Base-by-base conservation (phyloP, 2,329 filamentous ascomycete genomes). In the Penicillium sp. region DNA sequence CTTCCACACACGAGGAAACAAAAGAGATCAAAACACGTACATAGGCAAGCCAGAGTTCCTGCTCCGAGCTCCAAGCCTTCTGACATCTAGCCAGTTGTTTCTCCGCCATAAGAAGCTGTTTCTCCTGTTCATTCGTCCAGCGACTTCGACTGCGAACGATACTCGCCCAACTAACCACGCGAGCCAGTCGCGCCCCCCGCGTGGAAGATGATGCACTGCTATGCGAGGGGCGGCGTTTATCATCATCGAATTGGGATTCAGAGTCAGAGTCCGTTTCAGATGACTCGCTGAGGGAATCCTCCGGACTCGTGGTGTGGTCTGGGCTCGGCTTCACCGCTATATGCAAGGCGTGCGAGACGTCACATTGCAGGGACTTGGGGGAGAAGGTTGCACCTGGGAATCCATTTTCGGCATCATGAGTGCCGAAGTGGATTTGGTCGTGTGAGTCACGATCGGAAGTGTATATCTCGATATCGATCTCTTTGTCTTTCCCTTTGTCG, bases 1-100 rank as follows among this genome's bases (percentile, higher is more conserved):
- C 35, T 40, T 54, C 33, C 33, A 37, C 51, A 12, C 35, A 17
- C 13, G 3, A n/a, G 19, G n/a, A 26, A 47, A 57, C 35, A 40
- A 59, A 49, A 33, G 49, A 53, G 24, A 45, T 26, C 12, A 54
- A 49, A 17, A 47, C 15, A 71, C 74, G 59, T 70, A 77, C 75
- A 72, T 71, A 68, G 19, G 66, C 61, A 58, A 77, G 56, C 75
- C 75, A 76, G 17, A 76, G 40, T 49, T 77, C 75, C 55, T 77
- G 75, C 56, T 76, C 73, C 10, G 74, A 76, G 56, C 72, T 75
- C 73, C 73, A 77, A 1, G 74, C 72, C 61, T 72, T 76, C 58
- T 77, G 75, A 64, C 75, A 77, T 28, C 70, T 63, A 40, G 65
- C 72, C 51, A 77, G 51, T 44, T 77, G 68, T 17, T 64, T 66